These are phyloP conservation scores for Schizophyllum amplum DNA, from an alignment of 1,284 basidiomycete genomes.

Conservation along the genomic window DNA sequence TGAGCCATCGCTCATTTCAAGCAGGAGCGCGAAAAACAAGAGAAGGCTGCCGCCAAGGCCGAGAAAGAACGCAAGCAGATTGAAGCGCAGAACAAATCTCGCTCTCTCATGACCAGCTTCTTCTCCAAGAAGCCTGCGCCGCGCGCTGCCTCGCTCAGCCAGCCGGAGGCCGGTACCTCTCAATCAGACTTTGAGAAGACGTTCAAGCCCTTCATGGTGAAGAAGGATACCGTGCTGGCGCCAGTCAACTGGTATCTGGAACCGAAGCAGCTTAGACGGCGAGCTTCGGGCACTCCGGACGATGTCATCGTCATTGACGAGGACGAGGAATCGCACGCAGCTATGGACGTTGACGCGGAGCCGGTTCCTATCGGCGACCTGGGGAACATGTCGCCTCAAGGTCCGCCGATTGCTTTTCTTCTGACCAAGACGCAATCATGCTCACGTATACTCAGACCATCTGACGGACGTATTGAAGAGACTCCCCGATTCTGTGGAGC, in stretches of 20 bases:
- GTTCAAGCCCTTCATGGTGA: slow-evolving; percentile 72
- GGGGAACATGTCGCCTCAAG: not conserved
- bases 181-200: slow-evolving; percentile 61
- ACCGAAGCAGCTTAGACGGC: slow-evolving; percentile 22
- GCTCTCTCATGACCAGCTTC: slow-evolving; percentile 68
- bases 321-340: slow-evolving; percentile 23
- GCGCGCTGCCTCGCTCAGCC: slow-evolving; percentile 23
- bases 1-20: not conserved
- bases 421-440: too few species aligned
- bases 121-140: slow-evolving; percentile 48
- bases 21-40: slow-evolving; percentile 59
- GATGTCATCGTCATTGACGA: slow-evolving; percentile 51
- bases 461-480: slow-evolving; percentile 1
- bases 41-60: slow-evolving; percentile 54
- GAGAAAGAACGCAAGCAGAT: slow-evolving; percentile 65
- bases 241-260: slow-evolving; percentile 61
- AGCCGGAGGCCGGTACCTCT: slow-evolving; percentile 28
- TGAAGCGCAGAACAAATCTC: slow-evolving; percentile 61
- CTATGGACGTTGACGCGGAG: slow-evolving; percentile 17
- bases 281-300: slow-evolving; percentile 21
- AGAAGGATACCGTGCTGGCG: slow-evolving; percentile 64
- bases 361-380: not conserved
- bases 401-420: not conserved
- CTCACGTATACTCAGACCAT: not conserved
- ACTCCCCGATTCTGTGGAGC: not conserved